Percentiles rank a stretch among this genome's conserved stretches.
phyloP scores from a whole-genome alignment of 2,329 filamentous ascomycete species.

The Bipolaris sorokiniana region DNA sequence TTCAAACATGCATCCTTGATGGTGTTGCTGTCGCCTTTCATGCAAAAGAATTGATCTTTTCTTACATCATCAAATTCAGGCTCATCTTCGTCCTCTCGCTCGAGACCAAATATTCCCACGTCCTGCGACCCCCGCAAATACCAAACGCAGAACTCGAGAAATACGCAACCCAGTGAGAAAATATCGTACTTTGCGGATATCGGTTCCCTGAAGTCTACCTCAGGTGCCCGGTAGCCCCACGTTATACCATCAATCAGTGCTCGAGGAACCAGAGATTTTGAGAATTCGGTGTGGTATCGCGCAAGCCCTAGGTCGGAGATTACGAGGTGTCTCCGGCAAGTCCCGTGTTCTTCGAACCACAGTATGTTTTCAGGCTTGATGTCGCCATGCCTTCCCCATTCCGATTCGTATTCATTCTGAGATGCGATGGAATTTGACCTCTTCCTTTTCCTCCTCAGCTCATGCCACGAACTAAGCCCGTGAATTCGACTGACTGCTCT shows the following conservation, averaged over 20 bases:
- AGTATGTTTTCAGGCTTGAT: background rate
- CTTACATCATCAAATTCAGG: background rate
- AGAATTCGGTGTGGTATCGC: background rate
- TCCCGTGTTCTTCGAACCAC: background rate
- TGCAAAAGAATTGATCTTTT: background rate
- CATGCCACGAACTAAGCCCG: background rate
- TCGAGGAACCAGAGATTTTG: background rate
- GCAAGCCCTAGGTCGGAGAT: background rate
- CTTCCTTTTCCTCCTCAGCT: background rate
- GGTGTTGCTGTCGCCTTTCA: background rate
- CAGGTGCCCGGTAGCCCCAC: background rate
- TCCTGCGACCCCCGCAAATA: background rate
- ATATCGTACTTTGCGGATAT: background rate
- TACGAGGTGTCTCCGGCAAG: background rate
- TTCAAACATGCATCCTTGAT: background rate
- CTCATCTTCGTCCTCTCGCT: background rate
- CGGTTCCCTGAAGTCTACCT: background rate
- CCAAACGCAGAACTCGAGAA: background rate
- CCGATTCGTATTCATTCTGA: background rate
- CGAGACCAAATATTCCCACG: background rate
- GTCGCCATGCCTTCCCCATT: background rate
- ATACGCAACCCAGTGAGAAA: background rate
- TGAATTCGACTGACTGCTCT: background rate
- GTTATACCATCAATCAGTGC: background rate
- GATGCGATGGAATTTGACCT: background rate